Evolutionary conservation across 2,329 filamentous ascomycete genomes (phyloP).

Genomic region (Chrysosporium queenslandicum): DNA sequence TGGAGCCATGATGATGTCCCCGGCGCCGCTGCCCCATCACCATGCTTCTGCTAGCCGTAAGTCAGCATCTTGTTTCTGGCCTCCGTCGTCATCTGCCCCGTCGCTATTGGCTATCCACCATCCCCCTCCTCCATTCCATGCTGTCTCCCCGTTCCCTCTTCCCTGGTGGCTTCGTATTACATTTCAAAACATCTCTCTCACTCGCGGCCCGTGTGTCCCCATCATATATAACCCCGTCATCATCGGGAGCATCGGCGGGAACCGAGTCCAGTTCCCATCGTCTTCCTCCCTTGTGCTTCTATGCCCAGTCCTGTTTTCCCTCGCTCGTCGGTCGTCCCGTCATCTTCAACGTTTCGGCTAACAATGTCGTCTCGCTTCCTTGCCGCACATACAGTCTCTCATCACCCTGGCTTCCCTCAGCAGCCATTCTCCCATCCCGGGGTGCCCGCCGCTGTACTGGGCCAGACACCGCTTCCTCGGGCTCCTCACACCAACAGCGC

Average conservation of each 20-base stretch:
- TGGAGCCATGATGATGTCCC: conserved; percentile 18
- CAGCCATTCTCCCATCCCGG: conserved; percentile 12
- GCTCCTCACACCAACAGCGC: conserved; percentile 9
- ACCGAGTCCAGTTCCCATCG: too few species aligned
- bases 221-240: too few species aligned
- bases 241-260: too few species aligned
- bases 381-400: conserved; percentile 3
- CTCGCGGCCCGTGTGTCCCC: too few species aligned
- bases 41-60: conserved; percentile 15
- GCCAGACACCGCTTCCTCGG: conserved; percentile 20
- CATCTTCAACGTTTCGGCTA: background rate
- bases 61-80: too few species aligned
- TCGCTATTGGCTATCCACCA: background rate
- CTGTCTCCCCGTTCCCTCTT: background rate
- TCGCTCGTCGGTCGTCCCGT: background rate
- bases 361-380: background rate
- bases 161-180: background rate
- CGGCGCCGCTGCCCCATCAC: conserved; percentile 15
- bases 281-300: too few species aligned
- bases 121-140: background rate
- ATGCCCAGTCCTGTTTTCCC: background rate
- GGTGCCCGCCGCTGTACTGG: conserved; percentile 7
- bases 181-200: background rate
- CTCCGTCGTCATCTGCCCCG: too few species aligned
- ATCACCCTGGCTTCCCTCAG: conserved; percentile 10